Base-by-base conservation (phyloP, 2,329 filamentous ascomycete genomes). In the Penicillium sp. region DNA sequence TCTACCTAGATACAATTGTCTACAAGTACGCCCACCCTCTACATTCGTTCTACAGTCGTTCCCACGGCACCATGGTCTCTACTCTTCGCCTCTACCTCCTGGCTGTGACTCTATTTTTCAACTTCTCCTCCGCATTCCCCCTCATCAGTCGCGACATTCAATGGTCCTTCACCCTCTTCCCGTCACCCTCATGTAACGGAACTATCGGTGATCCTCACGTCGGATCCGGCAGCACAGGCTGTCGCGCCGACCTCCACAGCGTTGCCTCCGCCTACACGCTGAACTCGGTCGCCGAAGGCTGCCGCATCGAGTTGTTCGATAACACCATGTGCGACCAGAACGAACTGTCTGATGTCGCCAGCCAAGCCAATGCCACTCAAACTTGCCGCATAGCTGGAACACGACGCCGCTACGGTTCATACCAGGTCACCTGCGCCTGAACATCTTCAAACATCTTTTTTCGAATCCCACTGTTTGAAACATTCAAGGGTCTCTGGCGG, bases 261-360 rank as follows among this genome's bases (percentile, higher is more conserved):
- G 58, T 63, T 23, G 63, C 63, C 44, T 57, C 62, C 2, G 62
- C 62, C 18, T 65, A 65, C 41, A 51, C 42, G 1, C 34, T 65
- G 31, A 60, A 62, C 50, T 37, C 46, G 2, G 31, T 65, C 18
- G 50, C 57, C 7, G 56, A 57, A 1, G 60, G 60, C n/a, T 65
- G 63, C 34, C 59, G 50, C 23, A 59, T 65, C 45, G 52, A 63
- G 32, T 63, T 64, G 35, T 65, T 57, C 32, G 62, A 65, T 27
- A 65, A 65, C 45, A 65, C 63, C 15, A 65, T 65, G 63, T 65
- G 63, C 54, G 63, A 65, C n/a, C 37, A 40, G 39, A 48, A 40
- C 32, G 60, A 63, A 42, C 50, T 55, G n/a, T 58, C 55, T 12
- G 60, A 60, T 23, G 18, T 63, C 18, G 54, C 60, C 3, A 59